Conservation (phyloP, 371 early-diverging fungal species). For the Syncephalastrum monosporum region DNA sequence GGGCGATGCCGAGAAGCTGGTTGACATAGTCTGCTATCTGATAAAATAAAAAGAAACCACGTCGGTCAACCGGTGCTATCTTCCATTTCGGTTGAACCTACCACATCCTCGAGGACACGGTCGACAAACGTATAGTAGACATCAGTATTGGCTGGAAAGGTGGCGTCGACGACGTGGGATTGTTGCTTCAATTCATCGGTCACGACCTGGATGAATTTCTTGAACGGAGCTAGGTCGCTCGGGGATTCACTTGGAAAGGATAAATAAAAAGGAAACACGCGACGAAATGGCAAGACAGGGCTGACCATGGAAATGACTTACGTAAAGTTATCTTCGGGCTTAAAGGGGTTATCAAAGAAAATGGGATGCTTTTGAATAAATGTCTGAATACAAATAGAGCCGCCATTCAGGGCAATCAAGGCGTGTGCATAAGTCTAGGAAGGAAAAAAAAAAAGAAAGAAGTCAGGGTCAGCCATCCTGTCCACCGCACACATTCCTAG, state of each 20-base stretch:
- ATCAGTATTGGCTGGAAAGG: constrained; percentile 68
- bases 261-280: neutral
- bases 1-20: constrained; percentile 38
- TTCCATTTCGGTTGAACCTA: constrained; percentile 20
- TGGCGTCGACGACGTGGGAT: constrained; percentile 58
- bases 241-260: constrained; percentile 17
- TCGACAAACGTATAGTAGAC: constrained; percentile 60
- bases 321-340: constrained; percentile 60
- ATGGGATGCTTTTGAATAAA: constrained; percentile 85
- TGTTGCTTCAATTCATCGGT: constrained; percentile 62
- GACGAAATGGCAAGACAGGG: too few relatives aligned
- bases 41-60: neutral
- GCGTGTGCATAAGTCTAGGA: constrained; percentile 63
- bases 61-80: neutral
- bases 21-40: constrained; percentile 51
- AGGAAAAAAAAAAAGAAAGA: constrained; percentile 3
- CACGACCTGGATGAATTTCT: constrained; percentile 43
- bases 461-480: neutral
- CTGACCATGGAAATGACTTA: constrained; percentile 16
- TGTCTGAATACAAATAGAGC: constrained; percentile 72
- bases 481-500: too few relatives aligned
- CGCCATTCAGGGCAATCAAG: constrained; percentile 75
- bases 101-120: constrained; percentile 69
- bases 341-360: constrained; percentile 77
- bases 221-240: constrained; percentile 38